Evolutionary conservation across 352 stramenopile genomes (phyloP).

Genomic region (Phytophthora litchii): DNA sequence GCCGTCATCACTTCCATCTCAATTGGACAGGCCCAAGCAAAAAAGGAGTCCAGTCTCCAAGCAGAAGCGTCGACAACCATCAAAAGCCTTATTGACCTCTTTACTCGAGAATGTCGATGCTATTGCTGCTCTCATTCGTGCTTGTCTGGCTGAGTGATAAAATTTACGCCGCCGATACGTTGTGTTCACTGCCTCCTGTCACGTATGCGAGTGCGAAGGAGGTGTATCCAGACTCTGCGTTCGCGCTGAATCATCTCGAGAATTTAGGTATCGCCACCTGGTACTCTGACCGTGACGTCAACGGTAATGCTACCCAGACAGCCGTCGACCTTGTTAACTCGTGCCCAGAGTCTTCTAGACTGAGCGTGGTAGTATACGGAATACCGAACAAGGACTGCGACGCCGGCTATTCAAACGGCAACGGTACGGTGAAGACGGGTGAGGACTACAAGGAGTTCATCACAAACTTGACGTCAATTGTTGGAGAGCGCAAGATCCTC

Average conservation of each 20-base stretch:
- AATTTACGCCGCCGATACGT: slow-evolving; percentile 30
- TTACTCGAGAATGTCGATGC: slow-evolving; percentile 10
- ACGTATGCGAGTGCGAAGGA: slow-evolving; percentile 53
- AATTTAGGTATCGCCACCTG: slow-evolving; percentile 63
- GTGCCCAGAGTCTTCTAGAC: slow-evolving; percentile 44
- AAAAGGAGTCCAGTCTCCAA: slow-evolving; percentile 15
- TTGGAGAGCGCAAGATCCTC: slow-evolving; percentile 64
- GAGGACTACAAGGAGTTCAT: slow-evolving; percentile 61
- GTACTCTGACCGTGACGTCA: slow-evolving; percentile 61
- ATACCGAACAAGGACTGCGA: slow-evolving; percentile 82
- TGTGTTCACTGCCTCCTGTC: slow-evolving; percentile 55
- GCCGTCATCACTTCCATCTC: slow-evolving; percentile 23
- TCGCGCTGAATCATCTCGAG: slow-evolving; percentile 60
- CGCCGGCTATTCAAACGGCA: slow-evolving; percentile 48
- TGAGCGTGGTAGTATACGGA: slow-evolving; percentile 74
- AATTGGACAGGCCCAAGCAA: slow-evolving; percentile 15
- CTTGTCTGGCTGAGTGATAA: slow-evolving; percentile 1
- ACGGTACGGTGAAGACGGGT: slow-evolving; percentile 43
- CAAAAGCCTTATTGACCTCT: not conserved
- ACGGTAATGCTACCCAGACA: slow-evolving; percentile 43
- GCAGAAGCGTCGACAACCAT: slow-evolving; percentile 21
- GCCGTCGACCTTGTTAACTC: slow-evolving; percentile 37
- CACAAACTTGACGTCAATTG: slow-evolving; percentile 37
- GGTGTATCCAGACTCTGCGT: slow-evolving; percentile 48
- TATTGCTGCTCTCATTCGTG: slow-evolving; percentile 10